These are phyloP conservation scores for Microcyclospora tardicrescens DNA, from an alignment of 2,329 filamentous ascomycete genomes.

Conservation along the genomic window DNA sequence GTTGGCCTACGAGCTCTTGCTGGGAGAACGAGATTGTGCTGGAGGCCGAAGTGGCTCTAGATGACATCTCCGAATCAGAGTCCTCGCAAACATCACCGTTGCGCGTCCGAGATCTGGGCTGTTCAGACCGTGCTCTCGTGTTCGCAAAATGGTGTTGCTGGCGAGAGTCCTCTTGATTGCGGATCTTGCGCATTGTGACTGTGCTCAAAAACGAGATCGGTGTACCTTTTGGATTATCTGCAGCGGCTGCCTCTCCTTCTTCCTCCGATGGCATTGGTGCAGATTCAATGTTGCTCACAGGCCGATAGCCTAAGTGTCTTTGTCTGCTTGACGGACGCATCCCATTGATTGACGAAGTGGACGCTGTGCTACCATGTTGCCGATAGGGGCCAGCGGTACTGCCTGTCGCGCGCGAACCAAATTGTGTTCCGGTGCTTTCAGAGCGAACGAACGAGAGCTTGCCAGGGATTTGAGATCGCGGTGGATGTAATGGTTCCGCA, in stretches of 20 bases:
- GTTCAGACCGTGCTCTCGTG: constrained; percentile 17
- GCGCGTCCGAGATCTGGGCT: constrained; percentile 10
- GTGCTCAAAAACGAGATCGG: constrained; percentile 28
- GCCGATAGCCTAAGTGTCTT: not conserved
- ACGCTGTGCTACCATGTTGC: constrained; percentile 29
- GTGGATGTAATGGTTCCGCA: constrained; percentile 29
- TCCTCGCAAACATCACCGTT: not conserved
- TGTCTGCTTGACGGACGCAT: constrained; percentile 29
- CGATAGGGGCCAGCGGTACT: constrained; percentile 15
- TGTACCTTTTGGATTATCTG: constrained; percentile 34
- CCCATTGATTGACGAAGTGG: constrained; percentile 31
- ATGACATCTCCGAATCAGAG: constrained; percentile 1
- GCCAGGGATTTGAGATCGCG: constrained; percentile 12
- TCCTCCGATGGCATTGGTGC: constrained; percentile 22
- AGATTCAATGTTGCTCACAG: constrained; percentile 2
- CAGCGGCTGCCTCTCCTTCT: constrained; percentile 18
- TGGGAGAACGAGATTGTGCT: constrained; percentile 3
- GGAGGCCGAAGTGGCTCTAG: constrained; percentile 5
- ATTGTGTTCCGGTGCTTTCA: not conserved
- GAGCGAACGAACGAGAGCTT: not conserved
- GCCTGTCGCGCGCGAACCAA: not conserved
- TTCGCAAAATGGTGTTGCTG: constrained; percentile 4
- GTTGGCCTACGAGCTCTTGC: constrained; percentile 9
- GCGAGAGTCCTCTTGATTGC: constrained; percentile 19
- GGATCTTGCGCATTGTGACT: constrained; percentile 20